These are phyloP conservation scores for Penicillium canariense DNA, from an alignment of 495 filamentous ascomycete species.

Conservation along the genomic window DNA sequence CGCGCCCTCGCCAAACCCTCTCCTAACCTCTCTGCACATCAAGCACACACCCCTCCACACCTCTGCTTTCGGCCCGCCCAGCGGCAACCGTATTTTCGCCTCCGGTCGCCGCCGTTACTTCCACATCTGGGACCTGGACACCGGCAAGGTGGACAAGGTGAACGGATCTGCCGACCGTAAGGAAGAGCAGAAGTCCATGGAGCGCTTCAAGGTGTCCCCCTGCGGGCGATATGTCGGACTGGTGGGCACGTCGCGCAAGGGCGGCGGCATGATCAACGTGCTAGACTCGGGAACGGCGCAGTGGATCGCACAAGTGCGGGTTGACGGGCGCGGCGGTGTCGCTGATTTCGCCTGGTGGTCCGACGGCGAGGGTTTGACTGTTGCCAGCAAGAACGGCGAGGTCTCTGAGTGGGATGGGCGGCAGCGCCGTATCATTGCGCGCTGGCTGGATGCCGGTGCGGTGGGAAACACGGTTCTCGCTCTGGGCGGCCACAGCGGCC, in stretches of 20 bases:
- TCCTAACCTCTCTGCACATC: slow-evolving; percentile 85
- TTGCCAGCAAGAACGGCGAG: slow-evolving; percentile 82
- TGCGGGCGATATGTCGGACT: slow-evolving; percentile 82
- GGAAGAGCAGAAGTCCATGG: slow-evolving; percentile 85
- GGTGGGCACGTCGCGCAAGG: slow-evolving; percentile 72
- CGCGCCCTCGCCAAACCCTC: slow-evolving; percentile 74
- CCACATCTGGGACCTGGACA: slow-evolving; percentile 85
- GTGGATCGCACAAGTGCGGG: slow-evolving; percentile 80
- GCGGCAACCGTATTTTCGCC: slow-evolving; percentile 64
- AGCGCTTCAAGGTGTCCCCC: slow-evolving; percentile 79
- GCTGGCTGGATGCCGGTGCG: slow-evolving; percentile 89
- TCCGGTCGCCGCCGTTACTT: slow-evolving; percentile 86
- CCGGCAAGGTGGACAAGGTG: slow-evolving; percentile 79
- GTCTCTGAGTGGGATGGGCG: slow-evolving; percentile 84
- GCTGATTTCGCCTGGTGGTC: slow-evolving; percentile 91
- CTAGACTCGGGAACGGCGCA: slow-evolving; percentile 77
- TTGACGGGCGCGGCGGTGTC: slow-evolving; percentile 79
- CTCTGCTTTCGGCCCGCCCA: slow-evolving; percentile 63
- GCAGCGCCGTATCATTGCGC: slow-evolving; percentile 61
- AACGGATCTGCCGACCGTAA: slow-evolving; percentile 67
- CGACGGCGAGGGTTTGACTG: slow-evolving; percentile 71
- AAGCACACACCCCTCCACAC: slow-evolving; percentile 75
- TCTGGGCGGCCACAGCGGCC: slow-evolving; percentile 64
- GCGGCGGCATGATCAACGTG: slow-evolving; percentile 84
- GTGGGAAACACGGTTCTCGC: slow-evolving; percentile 79